Evolutionary conservation across 1,284 basidiomycete species (phyloP), one percentile per base, ranked within the genome.

Genomic region (Trametes versicolor): DNA sequence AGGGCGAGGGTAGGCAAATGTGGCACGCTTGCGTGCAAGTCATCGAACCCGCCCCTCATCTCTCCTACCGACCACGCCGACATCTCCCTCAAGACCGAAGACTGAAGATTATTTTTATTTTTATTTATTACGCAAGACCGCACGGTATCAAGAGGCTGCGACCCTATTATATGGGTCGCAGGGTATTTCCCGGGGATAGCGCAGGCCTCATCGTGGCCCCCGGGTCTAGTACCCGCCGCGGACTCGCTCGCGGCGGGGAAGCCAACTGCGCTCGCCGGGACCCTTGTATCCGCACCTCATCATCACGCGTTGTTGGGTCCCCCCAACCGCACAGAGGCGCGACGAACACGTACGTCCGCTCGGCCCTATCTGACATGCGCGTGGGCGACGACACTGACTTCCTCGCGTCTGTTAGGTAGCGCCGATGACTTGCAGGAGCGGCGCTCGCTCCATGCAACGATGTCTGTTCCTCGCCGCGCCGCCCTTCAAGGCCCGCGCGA

Each of bases 181-280:
- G 48, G 25, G 48, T 29, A 49, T 27, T 49, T 27, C 48, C 25
- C 25, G 48, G 48, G 48, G 27, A 17, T 25, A 25, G 48, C 27
- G 48, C 48, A 49, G 48, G 48, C 48, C 48, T 49, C 48, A 49
- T 27, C 48, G 48, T 49, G 48, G 48, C 48, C 48, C 48, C 25
- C 48, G 25, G 48, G 48, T 49, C 48, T 49, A 49, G 48, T 49
- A 49, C 15, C 25, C 48, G 48, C 25, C 29, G 29, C 29, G 29
- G 29, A 8, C 29, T 32, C 29, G 29, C 48, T 29, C 27, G 48
- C 48, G 48, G 48, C 48, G 48, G 48, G 15, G 48, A 49, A 49
- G 48, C 48, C 48, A 49, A 49, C 48, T 49, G 48, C 48, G 27
- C 48, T 17, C n/a, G n/a, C n/a, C n/a, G 23, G 25, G 48, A 27